phyloP scores from a whole-genome alignment of 2,329 filamentous ascomycete species.

The Trichoderma pleuroti region DNA sequence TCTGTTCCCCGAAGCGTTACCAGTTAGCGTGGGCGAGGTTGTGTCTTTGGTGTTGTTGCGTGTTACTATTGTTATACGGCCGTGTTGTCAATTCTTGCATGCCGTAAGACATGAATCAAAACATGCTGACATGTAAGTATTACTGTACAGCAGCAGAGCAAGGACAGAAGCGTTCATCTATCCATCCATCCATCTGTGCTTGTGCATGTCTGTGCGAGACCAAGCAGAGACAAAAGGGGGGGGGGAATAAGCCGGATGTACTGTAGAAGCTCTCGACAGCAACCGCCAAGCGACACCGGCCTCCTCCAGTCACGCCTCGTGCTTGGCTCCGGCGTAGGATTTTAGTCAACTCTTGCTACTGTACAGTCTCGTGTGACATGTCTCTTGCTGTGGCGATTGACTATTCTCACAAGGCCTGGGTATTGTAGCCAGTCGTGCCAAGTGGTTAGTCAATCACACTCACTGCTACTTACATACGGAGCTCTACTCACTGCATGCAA shows the following conservation, averaged over 20 bases:
- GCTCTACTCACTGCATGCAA: background rate
- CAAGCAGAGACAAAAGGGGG: background rate
- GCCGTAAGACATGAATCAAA: background rate
- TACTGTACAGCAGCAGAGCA: background rate
- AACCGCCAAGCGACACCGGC: background rate
- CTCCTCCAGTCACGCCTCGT: background rate
- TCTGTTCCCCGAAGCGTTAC: background rate
- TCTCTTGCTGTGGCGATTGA: background rate
- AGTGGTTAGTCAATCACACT: background rate
- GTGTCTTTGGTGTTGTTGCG: background rate
- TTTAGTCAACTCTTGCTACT: background rate
- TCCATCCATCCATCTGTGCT: background rate
- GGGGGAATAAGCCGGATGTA: slow-evolving; percentile 3
- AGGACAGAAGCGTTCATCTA: background rate
- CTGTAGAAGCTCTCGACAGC: background rate
- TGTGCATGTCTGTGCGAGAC: background rate
- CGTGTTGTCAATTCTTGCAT: too few species aligned
- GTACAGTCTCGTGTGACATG: background rate
- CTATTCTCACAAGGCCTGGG: background rate
- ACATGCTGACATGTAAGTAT: background rate
- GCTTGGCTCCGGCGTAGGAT: background rate
- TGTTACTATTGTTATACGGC: too few species aligned
- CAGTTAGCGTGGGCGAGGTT: background rate
- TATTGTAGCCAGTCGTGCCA: background rate
- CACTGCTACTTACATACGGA: background rate